phyloP scores from a whole-genome alignment of 2,329 filamentous ascomycete genomes.

The Aphanocladium album region DNA sequence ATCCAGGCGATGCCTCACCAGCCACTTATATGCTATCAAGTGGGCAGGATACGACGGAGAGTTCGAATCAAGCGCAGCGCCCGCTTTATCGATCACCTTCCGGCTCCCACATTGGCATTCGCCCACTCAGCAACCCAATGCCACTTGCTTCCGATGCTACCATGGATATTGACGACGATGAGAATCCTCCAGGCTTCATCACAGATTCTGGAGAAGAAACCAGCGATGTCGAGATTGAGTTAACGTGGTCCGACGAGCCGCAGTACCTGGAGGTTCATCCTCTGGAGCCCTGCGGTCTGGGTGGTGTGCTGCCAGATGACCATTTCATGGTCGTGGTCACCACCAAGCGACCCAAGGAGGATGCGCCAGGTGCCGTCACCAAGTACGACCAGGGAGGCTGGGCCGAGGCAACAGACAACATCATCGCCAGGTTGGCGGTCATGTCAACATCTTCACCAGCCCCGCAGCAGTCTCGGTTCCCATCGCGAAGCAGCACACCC shows the following conservation, averaged over 20 bases:
- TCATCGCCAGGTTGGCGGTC: slow-evolving; percentile 37
- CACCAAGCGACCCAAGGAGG: slow-evolving; percentile 39
- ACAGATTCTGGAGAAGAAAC: slow-evolving; percentile 30
- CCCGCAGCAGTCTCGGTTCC: slow-evolving; percentile 2
- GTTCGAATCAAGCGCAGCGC: slow-evolving; percentile 16
- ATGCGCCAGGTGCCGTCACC: slow-evolving; percentile 9
- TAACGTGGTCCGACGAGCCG: slow-evolving; percentile 40
- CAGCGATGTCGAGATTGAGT: slow-evolving; percentile 39
- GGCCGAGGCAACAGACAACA: slow-evolving; percentile 32
- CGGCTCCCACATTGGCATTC: slow-evolving; percentile 44
- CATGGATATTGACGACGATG: slow-evolving; percentile 26
- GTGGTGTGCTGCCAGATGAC: slow-evolving; percentile 57
- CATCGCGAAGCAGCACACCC: background rate
- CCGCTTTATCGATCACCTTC: slow-evolving; percentile 40
- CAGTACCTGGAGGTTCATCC: slow-evolving; percentile 34
- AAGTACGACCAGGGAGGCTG: slow-evolving; percentile 14
- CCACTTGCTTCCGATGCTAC: slow-evolving; percentile 19
- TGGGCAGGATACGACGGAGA: slow-evolving; percentile 29
- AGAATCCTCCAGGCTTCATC: slow-evolving; percentile 24
- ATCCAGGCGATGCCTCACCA: slow-evolving; percentile 47
- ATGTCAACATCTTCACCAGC: slow-evolving; percentile 37
- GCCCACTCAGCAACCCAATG: slow-evolving; percentile 39
- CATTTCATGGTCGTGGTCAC: slow-evolving; percentile 55
- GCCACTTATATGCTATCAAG: slow-evolving; percentile 46
- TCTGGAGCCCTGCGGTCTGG: slow-evolving; percentile 55